Percentiles rank a stretch among this genome's conserved stretches.
Evolutionary conservation across 208 protist genomes (phyloP).

Genomic region (Borovskyia barvae): DNA sequence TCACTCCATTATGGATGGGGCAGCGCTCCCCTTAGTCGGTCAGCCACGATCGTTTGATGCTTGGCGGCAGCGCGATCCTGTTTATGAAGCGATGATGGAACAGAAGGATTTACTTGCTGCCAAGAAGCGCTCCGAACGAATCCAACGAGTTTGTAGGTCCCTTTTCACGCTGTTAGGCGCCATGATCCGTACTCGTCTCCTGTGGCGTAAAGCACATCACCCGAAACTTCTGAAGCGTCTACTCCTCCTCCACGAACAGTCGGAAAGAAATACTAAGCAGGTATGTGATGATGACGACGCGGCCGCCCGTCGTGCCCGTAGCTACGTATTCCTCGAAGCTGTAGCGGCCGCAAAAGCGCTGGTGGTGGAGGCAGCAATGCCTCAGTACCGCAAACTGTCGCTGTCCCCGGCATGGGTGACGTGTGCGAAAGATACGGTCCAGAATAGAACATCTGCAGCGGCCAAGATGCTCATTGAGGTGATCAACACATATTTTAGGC

Average conservation of each 20-base stretch:
- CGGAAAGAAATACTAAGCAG: not conserved
- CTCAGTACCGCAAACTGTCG: slow-evolving; percentile 27
- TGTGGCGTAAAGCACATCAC: slow-evolving; percentile 66
- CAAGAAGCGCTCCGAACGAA: slow-evolving; percentile 70
- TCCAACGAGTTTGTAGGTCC: slow-evolving; percentile 48
- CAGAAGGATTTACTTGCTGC: slow-evolving; percentile 73
- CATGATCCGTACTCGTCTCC: slow-evolving; percentile 42
- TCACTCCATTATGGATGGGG: slow-evolving; percentile 33
- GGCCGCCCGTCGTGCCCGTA: not conserved
- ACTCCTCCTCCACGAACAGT: slow-evolving; percentile 23
- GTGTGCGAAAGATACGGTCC: slow-evolving; percentile 29
- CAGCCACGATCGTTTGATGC: slow-evolving; percentile 26
- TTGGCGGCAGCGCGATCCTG: slow-evolving; percentile 60
- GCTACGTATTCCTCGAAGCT: slow-evolving; percentile 23
- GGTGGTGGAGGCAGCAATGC: slow-evolving; percentile 7
- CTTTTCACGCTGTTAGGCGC: slow-evolving; percentile 46
- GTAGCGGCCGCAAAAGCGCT: slow-evolving; percentile 17
- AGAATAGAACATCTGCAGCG: slow-evolving; percentile 52
- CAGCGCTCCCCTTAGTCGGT: slow-evolving; percentile 53
- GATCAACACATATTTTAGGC: slow-evolving; percentile 40
- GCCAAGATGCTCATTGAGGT: slow-evolving; percentile 31
- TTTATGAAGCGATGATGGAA: slow-evolving; percentile 69
- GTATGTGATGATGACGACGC: not conserved
- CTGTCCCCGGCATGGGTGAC: slow-evolving; percentile 70
- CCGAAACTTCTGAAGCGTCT: slow-evolving; percentile 45